These are phyloP conservation scores for Pelargonium exstipulatum DNA, from an alignment of 441 rosid genomes.

Conservation along the genomic window DNA sequence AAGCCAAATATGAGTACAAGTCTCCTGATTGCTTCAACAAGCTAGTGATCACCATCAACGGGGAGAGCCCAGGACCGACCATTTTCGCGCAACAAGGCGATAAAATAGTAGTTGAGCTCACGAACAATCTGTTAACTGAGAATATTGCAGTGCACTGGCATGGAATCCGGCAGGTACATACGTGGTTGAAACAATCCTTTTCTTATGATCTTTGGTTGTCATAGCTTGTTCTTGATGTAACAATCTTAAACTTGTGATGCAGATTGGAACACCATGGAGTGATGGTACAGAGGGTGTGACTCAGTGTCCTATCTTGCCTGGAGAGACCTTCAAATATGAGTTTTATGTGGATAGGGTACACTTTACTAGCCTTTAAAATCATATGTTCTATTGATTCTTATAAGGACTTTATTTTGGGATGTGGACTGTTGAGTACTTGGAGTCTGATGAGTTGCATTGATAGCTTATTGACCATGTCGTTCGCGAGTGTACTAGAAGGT, in stretches of 20 bases:
- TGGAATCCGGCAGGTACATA: slow-evolving; percentile 27
- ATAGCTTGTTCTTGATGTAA: no score
- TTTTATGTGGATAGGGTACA: slow-evolving; percentile 27
- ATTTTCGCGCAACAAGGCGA: slow-evolving; percentile 25
- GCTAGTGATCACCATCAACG: slow-evolving; percentile 28
- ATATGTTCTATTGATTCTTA: not conserved
- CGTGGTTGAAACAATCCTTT: not conserved
- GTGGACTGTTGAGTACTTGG: no score
- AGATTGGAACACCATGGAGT: slow-evolving; percentile 30
- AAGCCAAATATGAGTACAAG: slow-evolving; percentile 24
- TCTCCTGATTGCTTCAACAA: slow-evolving; percentile 27
- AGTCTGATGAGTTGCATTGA: no score
- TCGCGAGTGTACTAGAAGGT: no score
- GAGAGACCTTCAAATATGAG: slow-evolving; percentile 24
- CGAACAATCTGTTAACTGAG: slow-evolving; percentile 25
- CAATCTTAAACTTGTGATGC: not conserved
- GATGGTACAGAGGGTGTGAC: slow-evolving; percentile 29
- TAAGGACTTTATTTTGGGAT: no score
- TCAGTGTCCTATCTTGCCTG: slow-evolving; percentile 28
- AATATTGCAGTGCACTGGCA: slow-evolving; percentile 33
- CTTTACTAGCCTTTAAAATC: not conserved
- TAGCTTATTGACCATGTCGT: no score
- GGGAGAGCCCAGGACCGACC: slow-evolving; percentile 22
- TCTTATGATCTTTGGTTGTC: not conserved
- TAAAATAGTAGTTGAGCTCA: slow-evolving; percentile 18